phyloP scores from a whole-genome alignment of 108 stramenopile species.

The Conticribra guillardii region DNA sequence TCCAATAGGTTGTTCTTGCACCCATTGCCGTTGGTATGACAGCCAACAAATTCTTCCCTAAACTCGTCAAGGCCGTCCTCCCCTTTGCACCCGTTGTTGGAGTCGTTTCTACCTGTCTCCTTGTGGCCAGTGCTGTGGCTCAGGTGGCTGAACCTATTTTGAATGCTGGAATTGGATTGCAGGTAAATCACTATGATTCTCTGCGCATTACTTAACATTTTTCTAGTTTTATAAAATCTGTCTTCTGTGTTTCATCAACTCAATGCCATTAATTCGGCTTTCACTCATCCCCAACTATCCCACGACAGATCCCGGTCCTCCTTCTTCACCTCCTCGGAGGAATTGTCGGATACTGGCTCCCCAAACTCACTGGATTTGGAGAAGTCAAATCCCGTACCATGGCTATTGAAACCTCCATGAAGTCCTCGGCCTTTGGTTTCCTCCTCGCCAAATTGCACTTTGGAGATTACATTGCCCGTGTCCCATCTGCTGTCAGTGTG shows the following conservation, averaged over 20 bases:
- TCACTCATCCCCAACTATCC: background rate
- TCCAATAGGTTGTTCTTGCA: constrained; percentile 90
- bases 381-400: constrained; percentile 95
- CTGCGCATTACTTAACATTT: constrained; percentile 5
- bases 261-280: background rate
- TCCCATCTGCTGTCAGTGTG: constrained; percentile 96
- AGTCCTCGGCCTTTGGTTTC: constrained; percentile 97
- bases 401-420: constrained; percentile 99
- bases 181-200: constrained; percentile 47
- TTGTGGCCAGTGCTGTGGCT: constrained; percentile 96
- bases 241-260: too few species aligned
- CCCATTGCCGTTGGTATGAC: constrained; percentile 96
- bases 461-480: constrained; percentile 91
- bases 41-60: constrained; percentile 92
- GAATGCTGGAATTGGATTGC: constrained; percentile 82
- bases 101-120: constrained; percentile 93
- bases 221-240: background rate
- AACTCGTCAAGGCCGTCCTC: constrained; percentile 86
- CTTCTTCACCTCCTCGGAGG: constrained; percentile 96
- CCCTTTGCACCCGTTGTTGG: constrained; percentile 96
- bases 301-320: constrained; percentile 76
- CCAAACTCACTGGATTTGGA: constrained; percentile 83
- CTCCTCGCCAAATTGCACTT: constrained; percentile 98
- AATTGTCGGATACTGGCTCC: constrained; percentile 88
- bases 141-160: constrained; percentile 90